Conservation (phyloP, 2,329 filamentous ascomycete species). For the Hypocrella siamensis region DNA sequence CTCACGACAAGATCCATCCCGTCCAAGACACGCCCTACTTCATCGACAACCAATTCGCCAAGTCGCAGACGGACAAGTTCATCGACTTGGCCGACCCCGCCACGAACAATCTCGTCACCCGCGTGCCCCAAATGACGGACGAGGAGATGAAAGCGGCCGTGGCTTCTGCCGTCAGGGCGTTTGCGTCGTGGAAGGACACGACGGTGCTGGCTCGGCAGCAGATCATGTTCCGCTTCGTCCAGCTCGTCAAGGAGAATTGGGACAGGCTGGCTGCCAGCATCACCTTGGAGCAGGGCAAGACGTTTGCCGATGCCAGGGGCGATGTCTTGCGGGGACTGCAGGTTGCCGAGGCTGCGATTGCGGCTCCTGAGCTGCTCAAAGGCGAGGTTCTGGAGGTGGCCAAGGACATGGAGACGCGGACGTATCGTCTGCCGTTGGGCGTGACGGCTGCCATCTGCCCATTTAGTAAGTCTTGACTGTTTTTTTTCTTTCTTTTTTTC, state of each 20-base stretch:
- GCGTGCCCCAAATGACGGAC: conserved; percentile 69
- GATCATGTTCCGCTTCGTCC: conserved; percentile 78
- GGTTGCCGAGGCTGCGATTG: conserved; percentile 71
- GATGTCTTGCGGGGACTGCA: conserved; percentile 72
- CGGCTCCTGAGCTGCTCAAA: conserved; percentile 66
- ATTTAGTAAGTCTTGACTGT: conserved; percentile 42
- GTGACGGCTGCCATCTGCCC: conserved; percentile 75
- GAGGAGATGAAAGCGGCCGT: conserved; percentile 62
- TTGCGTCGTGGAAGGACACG: conserved; percentile 56
- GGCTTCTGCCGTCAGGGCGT: conserved; percentile 60
- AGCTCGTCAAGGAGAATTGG: conserved; percentile 70
- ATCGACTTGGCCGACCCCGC: conserved; percentile 73
- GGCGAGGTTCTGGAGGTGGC: conserved; percentile 74
- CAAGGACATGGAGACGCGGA: conserved; percentile 80
- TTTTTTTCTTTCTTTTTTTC: not conserved
- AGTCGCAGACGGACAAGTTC: conserved; percentile 52
- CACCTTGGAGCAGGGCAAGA: conserved; percentile 80
- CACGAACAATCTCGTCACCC: conserved; percentile 72
- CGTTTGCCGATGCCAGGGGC: conserved; percentile 66
- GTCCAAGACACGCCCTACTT: conserved; percentile 67
- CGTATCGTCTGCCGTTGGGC: conserved; percentile 67
- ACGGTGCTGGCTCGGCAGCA: conserved; percentile 62
- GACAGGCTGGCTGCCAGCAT: conserved; percentile 73
- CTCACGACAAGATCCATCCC: conserved; percentile 53
- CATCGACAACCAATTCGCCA: conserved; percentile 62